Percentiles rank a stretch among this genome's conserved stretches.
These are phyloP conservation scores for Citropsis articulata DNA, from an alignment of 345 rosid genomes.

Conservation along the genomic window DNA sequence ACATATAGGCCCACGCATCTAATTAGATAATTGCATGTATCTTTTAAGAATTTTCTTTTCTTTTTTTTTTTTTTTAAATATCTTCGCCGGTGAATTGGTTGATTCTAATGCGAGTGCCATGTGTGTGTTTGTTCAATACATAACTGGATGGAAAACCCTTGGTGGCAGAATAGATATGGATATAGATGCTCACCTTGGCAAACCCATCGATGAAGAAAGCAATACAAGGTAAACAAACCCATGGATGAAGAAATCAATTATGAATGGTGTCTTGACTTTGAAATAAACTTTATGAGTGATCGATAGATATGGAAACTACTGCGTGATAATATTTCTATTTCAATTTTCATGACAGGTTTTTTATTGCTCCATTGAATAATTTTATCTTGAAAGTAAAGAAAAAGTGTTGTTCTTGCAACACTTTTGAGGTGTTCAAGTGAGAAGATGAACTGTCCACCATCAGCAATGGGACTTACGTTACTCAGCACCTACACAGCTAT, in stretches of 20 bases:
- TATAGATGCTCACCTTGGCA: neutral
- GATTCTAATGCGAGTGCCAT: no score
- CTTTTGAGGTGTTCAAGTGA: neutral
- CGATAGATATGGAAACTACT: neutral
- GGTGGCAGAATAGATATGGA: no score
- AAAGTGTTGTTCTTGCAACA: neutral
- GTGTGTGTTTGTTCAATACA: no score
- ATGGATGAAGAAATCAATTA: neutral
- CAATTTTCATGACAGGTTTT: neutral
- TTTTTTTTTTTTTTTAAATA: no score
- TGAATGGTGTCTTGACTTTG: neutral
- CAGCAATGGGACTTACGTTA: neutral
- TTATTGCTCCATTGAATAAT: neutral
- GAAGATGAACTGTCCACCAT: constrained; percentile 31
- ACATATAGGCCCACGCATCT: no score
- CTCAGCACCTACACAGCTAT: neutral
- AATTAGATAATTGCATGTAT: no score
- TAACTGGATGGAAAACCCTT: no score
- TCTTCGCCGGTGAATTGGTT: no score
- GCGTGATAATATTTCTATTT: neutral
- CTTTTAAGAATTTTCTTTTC: no score
- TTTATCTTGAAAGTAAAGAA: neutral
- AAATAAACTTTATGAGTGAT: neutral
- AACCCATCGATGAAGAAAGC: neutral
- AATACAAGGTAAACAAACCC: neutral